Percentiles rank a stretch among this genome's conserved stretches.
phyloP scores from a whole-genome alignment of 1,284 basidiomycete species.

The Cerioporus squamosus region DNA sequence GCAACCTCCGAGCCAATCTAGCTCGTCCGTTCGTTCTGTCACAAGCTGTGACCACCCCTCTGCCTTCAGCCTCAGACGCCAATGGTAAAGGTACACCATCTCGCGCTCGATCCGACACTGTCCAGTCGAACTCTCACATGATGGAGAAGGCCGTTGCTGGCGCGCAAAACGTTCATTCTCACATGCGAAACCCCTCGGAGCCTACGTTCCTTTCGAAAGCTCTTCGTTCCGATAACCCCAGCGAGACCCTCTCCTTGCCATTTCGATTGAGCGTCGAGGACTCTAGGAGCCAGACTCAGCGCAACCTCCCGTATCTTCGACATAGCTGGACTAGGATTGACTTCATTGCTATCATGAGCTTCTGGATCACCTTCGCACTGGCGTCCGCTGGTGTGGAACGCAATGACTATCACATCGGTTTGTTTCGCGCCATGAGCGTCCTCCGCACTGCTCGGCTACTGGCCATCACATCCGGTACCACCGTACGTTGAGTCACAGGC shows the following conservation, averaged over 20 bases:
- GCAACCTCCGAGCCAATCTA: slow-evolving; percentile 42
- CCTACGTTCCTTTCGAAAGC: slow-evolving; percentile 54
- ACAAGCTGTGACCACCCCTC: slow-evolving; percentile 26
- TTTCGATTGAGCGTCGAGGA: slow-evolving; percentile 67
- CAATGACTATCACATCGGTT: slow-evolving; percentile 73
- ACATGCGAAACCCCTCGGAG: slow-evolving; percentile 39
- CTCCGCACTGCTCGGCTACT: slow-evolving; percentile 85
- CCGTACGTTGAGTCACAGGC: slow-evolving; percentile 50
- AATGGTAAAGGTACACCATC: slow-evolving; percentile 14
- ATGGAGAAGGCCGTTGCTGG: slow-evolving; percentile 33
- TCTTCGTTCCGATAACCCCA: slow-evolving; percentile 51
- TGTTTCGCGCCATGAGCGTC: slow-evolving; percentile 92
- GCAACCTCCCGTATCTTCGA: slow-evolving; percentile 84
- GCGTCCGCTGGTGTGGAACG: slow-evolving; percentile 71
- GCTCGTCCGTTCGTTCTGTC: slow-evolving; percentile 49
- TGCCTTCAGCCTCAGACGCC: slow-evolving; percentile 11
- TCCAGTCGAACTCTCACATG: slow-evolving; percentile 36
- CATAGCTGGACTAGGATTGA: slow-evolving; percentile 97
- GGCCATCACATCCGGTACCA: slow-evolving; percentile 91
- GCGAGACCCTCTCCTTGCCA: slow-evolving; percentile 57
- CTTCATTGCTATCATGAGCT: slow-evolving; percentile 80
- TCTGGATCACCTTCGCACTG: slow-evolving; percentile 83
- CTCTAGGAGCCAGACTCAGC: slow-evolving; percentile 54
- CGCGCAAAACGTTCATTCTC: slow-evolving; percentile 28
- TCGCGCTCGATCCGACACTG: slow-evolving; percentile 35